A percentile compares a stretch with the other conserved stretches of the same genome.
Evolutionary conservation across 805 yeast species (phyloP).

Genomic region (Zygoascus tannicola): DNA sequence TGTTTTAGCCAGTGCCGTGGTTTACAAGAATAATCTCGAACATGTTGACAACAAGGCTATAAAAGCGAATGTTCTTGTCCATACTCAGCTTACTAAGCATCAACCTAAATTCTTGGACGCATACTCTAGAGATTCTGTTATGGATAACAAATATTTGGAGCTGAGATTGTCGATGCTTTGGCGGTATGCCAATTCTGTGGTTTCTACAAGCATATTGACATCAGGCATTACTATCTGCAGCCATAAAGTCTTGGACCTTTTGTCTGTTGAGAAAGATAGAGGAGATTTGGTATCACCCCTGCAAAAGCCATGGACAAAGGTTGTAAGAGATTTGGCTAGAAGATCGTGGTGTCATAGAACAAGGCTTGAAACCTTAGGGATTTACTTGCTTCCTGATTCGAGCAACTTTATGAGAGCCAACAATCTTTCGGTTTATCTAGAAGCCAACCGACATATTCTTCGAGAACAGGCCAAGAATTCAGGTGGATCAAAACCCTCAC

Average conservation of each 20-base stretch:
- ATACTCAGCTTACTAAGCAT: slow-evolving; percentile 25
- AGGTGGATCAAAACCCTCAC: slow-evolving; percentile 20
- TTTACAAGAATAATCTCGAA: slow-evolving; percentile 65
- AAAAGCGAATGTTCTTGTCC: slow-evolving; percentile 50
- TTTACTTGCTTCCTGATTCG: slow-evolving; percentile 61
- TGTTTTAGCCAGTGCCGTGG: slow-evolving; percentile 59
- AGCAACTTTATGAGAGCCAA: slow-evolving; percentile 66
- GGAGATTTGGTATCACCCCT: slow-evolving; percentile 17
- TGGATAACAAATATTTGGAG: slow-evolving; percentile 60
- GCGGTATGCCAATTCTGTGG: slow-evolving; percentile 72
- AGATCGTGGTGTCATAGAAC: slow-evolving; percentile 79
- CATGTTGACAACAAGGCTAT: slow-evolving; percentile 69
- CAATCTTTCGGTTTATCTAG: slow-evolving; percentile 74
- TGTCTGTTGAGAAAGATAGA: slow-evolving; percentile 21
- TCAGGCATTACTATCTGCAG: slow-evolving; percentile 63
- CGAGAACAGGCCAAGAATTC: slow-evolving; percentile 30
- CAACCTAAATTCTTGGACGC: slow-evolving; percentile 53
- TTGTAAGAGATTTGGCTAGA: slow-evolving; percentile 80
- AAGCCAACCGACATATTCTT: slow-evolving; percentile 74
- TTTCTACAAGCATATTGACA: slow-evolving; percentile 67
- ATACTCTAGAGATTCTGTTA: slow-evolving; percentile 59
- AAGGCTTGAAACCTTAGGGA: slow-evolving; percentile 51
- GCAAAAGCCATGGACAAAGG: slow-evolving; percentile 19
- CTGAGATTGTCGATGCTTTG: slow-evolving; percentile 83
- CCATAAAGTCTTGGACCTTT: slow-evolving; percentile 41